These are phyloP conservation scores for Mycena epipterygia DNA, from an alignment of 768 basidiomycete species.

Conservation along the genomic window DNA sequence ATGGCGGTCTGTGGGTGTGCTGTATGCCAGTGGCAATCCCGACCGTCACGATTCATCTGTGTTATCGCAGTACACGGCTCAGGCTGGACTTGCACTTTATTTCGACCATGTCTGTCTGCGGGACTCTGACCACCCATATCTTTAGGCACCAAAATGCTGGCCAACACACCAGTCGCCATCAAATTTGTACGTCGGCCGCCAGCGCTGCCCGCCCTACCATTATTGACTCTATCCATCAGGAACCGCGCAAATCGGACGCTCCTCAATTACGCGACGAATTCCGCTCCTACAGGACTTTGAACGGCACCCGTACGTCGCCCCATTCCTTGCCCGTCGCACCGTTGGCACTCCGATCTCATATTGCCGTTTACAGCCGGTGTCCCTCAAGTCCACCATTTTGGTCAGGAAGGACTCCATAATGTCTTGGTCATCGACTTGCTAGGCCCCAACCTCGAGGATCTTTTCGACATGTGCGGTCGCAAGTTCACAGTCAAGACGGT, in stretches of 20 bases:
- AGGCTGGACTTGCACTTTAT: neutral
- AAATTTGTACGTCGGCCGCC: slow-evolving; percentile 83
- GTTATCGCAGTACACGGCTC: neutral
- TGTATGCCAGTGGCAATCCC: no score
- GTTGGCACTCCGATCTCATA: slow-evolving; percentile 33
- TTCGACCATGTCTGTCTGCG: neutral
- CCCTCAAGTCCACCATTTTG: slow-evolving; percentile 98
- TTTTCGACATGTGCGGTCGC: slow-evolving; percentile 99
- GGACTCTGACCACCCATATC: slow-evolving; percentile 9
- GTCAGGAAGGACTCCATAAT: slow-evolving; percentile 98
- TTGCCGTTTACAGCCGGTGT: slow-evolving; percentile 79
- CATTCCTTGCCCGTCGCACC: slow-evolving; percentile 15
- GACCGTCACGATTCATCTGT: neutral
- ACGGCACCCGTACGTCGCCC: slow-evolving; percentile 80
- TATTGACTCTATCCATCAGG: slow-evolving; percentile 58
- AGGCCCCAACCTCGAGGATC: slow-evolving; percentile 97
- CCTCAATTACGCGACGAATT: slow-evolving; percentile 98
- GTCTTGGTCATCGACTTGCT: slow-evolving; percentile 94
- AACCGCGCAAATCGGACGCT: slow-evolving; percentile 97
- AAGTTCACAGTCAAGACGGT: slow-evolving; percentile 99
- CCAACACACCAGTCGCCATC: slow-evolving; percentile 92
- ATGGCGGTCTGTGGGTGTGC: no score
- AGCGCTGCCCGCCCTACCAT: slow-evolving; percentile 16
- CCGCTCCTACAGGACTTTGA: slow-evolving; percentile 95
- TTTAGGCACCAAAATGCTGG: slow-evolving; percentile 86